Evolutionary conservation across 2,329 filamentous ascomycete genomes (phyloP), one percentile per base, ranked within the genome.

Genomic region (Tolypocladium ophioglossoides): DNA sequence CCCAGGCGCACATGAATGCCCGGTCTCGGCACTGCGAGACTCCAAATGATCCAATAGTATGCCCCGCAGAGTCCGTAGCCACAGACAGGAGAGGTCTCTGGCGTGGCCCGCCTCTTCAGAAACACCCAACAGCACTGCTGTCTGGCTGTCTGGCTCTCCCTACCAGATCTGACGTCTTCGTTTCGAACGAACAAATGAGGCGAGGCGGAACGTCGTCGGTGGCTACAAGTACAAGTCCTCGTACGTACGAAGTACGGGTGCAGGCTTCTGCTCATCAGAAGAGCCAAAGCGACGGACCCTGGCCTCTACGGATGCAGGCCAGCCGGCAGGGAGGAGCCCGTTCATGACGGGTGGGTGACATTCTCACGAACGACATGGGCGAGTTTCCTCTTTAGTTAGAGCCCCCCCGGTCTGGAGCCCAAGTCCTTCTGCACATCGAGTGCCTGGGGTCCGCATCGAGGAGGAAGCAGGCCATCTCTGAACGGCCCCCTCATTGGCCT

Each of bases 401-500:
- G 16, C 27, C 44, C 41, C 6, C 44, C 27, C 44, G 44, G 44
- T 34, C 44, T 16, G 11, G 18, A 14, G 27, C 44, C 41, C 44
- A 34, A n/a, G 44, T 20, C 27, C 44, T 34, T 47, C 44, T 47
- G 44, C 27, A 32, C 27, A 4, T 32, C 27, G 44, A 30, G 14
- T 11, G 38, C 39, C 24, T 35, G 30, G 27, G 30, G 41, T 52
- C 51, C 38, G 51, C 30, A 46, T 52, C 27, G 51, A 52, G 30
- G 30, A 18, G 38, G 24, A 44, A 30, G 49, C 55, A 51, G 64
- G 59, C 62, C 55, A 60, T 56, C 57, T 59, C 55, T 56, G 56
- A 52, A 58, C 58, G 59, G 58, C 64, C 64, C 61, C 62, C 65
- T 70, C 65, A 76, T 77, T 76, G 74, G 74, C 61, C 64, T 64